Percentiles rank a stretch among this genome's conserved stretches.
Evolutionary conservation across 805 yeast species (phyloP).

Genomic region (Monosporozyma siamensis): DNA sequence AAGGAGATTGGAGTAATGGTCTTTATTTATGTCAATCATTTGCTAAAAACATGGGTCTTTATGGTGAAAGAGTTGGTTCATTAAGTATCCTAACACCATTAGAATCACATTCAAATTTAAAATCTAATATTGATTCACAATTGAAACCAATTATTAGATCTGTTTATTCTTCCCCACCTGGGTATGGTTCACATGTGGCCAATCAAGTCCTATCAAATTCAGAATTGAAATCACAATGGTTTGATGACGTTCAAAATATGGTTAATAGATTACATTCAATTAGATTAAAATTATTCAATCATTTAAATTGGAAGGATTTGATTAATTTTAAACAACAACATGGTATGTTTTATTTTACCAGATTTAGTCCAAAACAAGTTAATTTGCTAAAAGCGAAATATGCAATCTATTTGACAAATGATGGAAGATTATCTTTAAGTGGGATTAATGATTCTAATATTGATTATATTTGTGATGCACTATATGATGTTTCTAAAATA

Average conservation of each 20-base stretch:
- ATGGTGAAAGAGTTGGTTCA: conserved; percentile 92
- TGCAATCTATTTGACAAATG: conserved; percentile 76
- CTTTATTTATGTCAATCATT: conserved; percentile 76
- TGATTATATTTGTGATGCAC: conserved; percentile 37
- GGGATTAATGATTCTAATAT: conserved; percentile 80
- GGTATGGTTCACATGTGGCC: conserved; percentile 87
- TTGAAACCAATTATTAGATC: conserved; percentile 78
- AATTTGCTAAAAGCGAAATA: conserved; percentile 56
- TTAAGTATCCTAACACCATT: conserved; percentile 48
- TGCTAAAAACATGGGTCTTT: conserved; percentile 90
- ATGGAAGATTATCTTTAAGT: conserved; percentile 87
- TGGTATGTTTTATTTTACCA: conserved; percentile 96
- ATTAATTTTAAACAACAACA: conserved; percentile 52
- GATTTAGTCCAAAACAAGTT: conserved; percentile 64
- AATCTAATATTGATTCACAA: conserved; percentile 58
- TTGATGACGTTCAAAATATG: conserved; percentile 67
- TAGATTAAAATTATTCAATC: conserved; percentile 53
- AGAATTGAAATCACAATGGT: conserved; percentile 64
- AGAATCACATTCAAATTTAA: conserved; percentile 31
- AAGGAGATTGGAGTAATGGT: conserved; percentile 34
- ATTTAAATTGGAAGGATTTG: conserved; percentile 77
- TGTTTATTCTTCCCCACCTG: conserved; percentile 87
- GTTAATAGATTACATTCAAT: conserved; percentile 68
- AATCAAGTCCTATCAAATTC: conserved; percentile 59
- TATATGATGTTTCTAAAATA: conserved; percentile 7